Evolutionary conservation across 106 monocot genomes (phyloP).

Genomic region (Iris macrosiphon): DNA sequence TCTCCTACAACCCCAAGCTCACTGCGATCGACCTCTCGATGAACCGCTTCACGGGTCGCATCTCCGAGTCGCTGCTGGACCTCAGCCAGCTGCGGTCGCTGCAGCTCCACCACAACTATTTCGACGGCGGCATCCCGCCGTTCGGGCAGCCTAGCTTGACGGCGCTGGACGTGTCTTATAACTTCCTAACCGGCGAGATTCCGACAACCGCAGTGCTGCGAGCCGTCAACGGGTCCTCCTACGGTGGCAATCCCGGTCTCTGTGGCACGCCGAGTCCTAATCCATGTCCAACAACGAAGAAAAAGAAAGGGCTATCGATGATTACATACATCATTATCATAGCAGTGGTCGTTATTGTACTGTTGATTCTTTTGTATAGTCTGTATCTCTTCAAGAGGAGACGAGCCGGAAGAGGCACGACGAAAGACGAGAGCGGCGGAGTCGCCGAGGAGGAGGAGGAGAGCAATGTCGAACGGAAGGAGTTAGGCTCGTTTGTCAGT

Average conservation of each 20-base stretch:
- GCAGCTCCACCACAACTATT: conserved; percentile 13
- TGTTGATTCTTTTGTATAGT: background rate
- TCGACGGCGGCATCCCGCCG: conserved; percentile 8
- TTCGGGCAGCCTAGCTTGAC: conserved; percentile 9
- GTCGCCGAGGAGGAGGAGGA: background rate
- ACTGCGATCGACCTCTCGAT: conserved; percentile 12
- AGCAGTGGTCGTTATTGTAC: background rate
- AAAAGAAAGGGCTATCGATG: too few relatives aligned
- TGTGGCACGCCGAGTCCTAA: background rate
- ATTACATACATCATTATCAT: conserved; percentile 6
- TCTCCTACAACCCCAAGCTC: conserved; percentile 10
- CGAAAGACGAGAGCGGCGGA: background rate
- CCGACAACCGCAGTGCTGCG: conserved; percentile 6
- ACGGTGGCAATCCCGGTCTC: conserved; percentile 1
- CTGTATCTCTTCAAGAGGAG: background rate
- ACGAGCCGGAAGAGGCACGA: background rate
- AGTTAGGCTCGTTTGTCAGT: background rate
- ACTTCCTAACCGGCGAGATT: conserved; percentile 13
- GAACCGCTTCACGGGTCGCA: conserved; percentile 13
- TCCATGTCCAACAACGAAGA: background rate
- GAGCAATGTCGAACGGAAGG: background rate
- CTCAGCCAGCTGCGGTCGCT: background rate
- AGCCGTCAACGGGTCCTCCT: conserved; percentile 2
- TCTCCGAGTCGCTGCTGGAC: background rate
- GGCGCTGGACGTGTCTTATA: conserved; percentile 15